Evolutionary conservation across 352 stramenopile species (phyloP).

Genomic region (Pythium chondricola): DNA sequence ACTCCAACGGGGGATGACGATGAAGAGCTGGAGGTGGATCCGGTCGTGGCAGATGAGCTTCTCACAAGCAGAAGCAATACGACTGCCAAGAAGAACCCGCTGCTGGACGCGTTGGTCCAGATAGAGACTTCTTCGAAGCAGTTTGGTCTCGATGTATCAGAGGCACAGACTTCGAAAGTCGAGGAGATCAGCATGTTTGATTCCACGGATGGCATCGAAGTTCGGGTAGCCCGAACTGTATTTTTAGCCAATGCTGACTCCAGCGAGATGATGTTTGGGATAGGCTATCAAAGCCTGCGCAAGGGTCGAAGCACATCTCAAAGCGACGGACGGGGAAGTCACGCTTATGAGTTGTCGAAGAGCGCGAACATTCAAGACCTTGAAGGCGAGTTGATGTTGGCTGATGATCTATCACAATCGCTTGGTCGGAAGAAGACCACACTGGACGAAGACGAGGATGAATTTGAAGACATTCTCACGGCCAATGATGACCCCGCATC

Average conservation of each 20-base stretch:
- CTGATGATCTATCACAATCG: conserved; percentile 9
- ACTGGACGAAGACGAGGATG: conserved; percentile 6
- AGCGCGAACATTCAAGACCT: conserved; percentile 29
- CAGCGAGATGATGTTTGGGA: conserved; percentile 35
- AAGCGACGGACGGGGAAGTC: not conserved
- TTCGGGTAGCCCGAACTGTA: not conserved
- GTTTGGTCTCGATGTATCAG: not conserved
- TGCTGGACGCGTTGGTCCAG: conserved; percentile 7
- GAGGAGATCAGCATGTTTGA: conserved; percentile 1
- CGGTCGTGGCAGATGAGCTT: conserved; percentile 14
- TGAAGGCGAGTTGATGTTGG: conserved; percentile 17
- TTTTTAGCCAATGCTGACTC: conserved; percentile 13
- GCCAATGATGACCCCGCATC: not conserved
- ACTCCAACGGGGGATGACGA: conserved; percentile 14
- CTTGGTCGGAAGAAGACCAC: not conserved
- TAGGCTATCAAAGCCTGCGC: conserved; percentile 48
- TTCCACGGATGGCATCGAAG: not conserved
- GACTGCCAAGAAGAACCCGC: not conserved
- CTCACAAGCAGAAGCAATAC: conserved; percentile 1
- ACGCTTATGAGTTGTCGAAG: conserved; percentile 20
- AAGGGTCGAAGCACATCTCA: conserved; percentile 17
- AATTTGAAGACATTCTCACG: conserved; percentile 13
- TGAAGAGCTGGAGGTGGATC: conserved; percentile 21
- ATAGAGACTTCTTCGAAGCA: not conserved
- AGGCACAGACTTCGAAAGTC: conserved; percentile 5